A percentile compares a stretch with the other conserved stretches of the same genome.
Evolutionary conservation across 208 protist species (phyloP).

Genomic region (Leptomonas pyrrhocoris): DNA sequence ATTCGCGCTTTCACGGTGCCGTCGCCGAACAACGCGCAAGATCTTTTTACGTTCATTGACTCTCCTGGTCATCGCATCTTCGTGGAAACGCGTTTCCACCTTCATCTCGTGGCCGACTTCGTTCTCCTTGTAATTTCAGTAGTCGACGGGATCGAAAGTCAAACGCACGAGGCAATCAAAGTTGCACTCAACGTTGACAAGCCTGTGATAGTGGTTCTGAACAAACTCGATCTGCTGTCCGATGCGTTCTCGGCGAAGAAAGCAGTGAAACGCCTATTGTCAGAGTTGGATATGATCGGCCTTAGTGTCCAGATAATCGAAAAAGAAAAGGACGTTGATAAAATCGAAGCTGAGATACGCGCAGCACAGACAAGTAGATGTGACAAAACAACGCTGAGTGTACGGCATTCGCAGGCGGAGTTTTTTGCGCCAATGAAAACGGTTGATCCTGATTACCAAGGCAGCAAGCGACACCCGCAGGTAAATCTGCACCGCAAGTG

Average conservation of each 20-base stretch:
- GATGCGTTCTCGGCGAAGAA: slow-evolving; percentile 50
- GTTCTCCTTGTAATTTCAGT: slow-evolving; percentile 85
- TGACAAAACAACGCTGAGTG: not conserved
- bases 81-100: slow-evolving; percentile 78
- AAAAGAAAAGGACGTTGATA: slow-evolving; percentile 43
- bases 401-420: slow-evolving; percentile 12
- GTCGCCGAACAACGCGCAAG: slow-evolving; percentile 8
- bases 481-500: slow-evolving; percentile 73
- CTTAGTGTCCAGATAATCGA: slow-evolving; percentile 72
- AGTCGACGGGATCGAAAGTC: slow-evolving; percentile 77
- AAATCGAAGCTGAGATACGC: slow-evolving; percentile 5
- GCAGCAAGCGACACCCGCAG: slow-evolving; percentile 65
- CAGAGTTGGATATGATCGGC: slow-evolving; percentile 58
- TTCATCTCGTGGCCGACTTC: slow-evolving; percentile 70
- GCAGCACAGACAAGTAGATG: not conserved
- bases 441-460: slow-evolving; percentile 66
- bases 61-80: slow-evolving; percentile 89
- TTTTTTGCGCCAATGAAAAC: slow-evolving; percentile 75
- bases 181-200: slow-evolving; percentile 84
- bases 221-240: slow-evolving; percentile 85
- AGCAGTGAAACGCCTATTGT: slow-evolving; percentile 47
- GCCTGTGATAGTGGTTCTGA: slow-evolving; percentile 87
- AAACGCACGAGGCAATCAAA: slow-evolving; percentile 88
- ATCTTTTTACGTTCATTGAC: slow-evolving; percentile 86
- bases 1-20: slow-evolving; percentile 73